Evolutionary conservation across 1,139 yeast species (phyloP).

Genomic region (Debaryomycetaceae sp.): DNA sequence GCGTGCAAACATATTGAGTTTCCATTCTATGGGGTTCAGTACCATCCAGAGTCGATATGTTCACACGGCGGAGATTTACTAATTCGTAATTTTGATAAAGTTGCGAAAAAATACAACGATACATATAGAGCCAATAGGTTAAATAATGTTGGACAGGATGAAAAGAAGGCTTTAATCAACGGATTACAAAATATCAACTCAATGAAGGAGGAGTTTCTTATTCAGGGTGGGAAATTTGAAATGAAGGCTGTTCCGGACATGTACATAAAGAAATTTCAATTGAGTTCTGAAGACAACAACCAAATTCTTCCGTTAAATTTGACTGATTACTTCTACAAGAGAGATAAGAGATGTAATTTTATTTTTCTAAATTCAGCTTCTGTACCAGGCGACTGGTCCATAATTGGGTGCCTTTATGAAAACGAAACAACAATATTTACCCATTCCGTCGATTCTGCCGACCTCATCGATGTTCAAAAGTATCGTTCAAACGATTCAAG

Average conservation of each 20-base stretch:
- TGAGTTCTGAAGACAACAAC: constrained; percentile 5
- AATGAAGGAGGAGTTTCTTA: constrained; percentile 2
- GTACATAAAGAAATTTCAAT: constrained; percentile 14
- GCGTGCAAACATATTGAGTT: constrained; percentile 59
- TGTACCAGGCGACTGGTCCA: constrained; percentile 82
- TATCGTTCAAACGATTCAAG: constrained; percentile 11
- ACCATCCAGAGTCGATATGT: constrained; percentile 95
- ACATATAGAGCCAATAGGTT: neutral
- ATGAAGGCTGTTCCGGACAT: constrained; percentile 5
- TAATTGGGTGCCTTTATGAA: constrained; percentile 67
- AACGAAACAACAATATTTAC: constrained; percentile 56
- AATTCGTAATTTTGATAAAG: constrained; percentile 57
- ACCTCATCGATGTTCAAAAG: constrained; percentile 16
- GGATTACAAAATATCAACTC: constrained; percentile 2
- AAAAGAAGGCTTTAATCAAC: neutral
- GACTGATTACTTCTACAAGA: constrained; percentile 41
- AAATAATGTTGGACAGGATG: neutral
- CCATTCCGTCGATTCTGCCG: constrained; percentile 52
- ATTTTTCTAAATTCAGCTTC: constrained; percentile 72
- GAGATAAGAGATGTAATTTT: constrained; percentile 33
- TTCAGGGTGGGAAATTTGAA: constrained; percentile 2
- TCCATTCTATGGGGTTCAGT: constrained; percentile 93
- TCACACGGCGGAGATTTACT: constrained; percentile 63
- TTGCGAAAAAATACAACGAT: constrained; percentile 44
- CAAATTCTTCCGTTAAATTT: constrained; percentile 36